Evolutionary conservation across 2,329 filamentous ascomycete genomes (phyloP).

Genomic region (Neocucurbitaria cava): DNA sequence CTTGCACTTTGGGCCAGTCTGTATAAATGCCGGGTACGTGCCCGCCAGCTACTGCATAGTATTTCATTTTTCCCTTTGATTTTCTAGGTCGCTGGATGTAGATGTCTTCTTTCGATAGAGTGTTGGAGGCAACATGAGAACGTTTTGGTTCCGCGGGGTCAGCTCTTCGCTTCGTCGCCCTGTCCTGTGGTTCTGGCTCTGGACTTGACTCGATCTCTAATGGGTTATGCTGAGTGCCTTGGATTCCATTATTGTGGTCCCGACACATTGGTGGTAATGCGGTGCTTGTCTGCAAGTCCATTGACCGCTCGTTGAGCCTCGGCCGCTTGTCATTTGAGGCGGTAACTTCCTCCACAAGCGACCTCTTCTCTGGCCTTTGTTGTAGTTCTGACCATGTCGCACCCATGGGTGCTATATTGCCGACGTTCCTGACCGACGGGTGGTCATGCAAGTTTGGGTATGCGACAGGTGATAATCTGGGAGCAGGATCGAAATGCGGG

Average conservation of each 20-base stretch:
- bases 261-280: too few relatives aligned
- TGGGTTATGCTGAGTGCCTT: constrained; percentile 19
- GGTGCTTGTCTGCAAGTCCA: neutral
- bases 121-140: neutral
- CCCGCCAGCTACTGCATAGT: constrained; percentile 66
- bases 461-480: neutral
- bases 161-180: neutral
- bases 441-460: neutral
- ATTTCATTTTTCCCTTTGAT: constrained; percentile 54
- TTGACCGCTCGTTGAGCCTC: neutral
- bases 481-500: neutral
- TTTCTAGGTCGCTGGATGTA: constrained; percentile 67
- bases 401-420: constrained; percentile 2
- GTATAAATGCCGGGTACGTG: constrained; percentile 66
- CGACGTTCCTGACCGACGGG: neutral
- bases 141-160: neutral
- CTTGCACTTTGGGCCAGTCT: constrained; percentile 71
- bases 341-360: neutral
- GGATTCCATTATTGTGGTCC: neutral
- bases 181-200: neutral
- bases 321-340: neutral
- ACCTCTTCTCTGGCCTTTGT: constrained; percentile 17
- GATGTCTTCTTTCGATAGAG: constrained; percentile 71
- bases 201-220: constrained; percentile 24
- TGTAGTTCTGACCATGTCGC: neutral